phyloP scores from a whole-genome alignment of 2,329 filamentous ascomycete species.

The Podosphaera fusca region DNA sequence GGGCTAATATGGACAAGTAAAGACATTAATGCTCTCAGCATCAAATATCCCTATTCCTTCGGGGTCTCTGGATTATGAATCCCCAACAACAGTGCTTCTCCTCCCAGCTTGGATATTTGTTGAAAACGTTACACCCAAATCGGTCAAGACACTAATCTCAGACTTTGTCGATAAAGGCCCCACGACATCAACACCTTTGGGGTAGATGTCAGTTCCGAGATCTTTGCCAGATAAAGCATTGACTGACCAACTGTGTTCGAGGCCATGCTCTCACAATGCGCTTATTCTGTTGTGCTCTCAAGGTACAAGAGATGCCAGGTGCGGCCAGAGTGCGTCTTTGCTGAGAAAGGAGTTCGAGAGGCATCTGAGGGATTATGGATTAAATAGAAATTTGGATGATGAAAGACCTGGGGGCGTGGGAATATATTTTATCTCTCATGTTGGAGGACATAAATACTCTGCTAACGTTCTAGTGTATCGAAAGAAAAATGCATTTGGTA shows the following conservation, averaged over 20 bases:
- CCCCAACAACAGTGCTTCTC: conserved; percentile 58
- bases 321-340: conserved; percentile 79
- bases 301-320: conserved; percentile 79
- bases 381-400: conserved; percentile 75
- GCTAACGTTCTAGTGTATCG: conserved; percentile 91
- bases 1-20: conserved; percentile 1
- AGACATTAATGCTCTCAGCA: conserved; percentile 77
- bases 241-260: conserved; percentile 25
- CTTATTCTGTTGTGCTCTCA: conserved; percentile 89
- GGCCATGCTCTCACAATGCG: conserved; percentile 57
- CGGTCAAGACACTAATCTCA: conserved; percentile 47
- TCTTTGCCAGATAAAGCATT: conserved; percentile 15
- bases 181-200: conserved; percentile 40
- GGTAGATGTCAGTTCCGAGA: conserved; percentile 32
- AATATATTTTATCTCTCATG: conserved; percentile 90
- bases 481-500: conserved; percentile 17
- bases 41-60: conserved; percentile 71
- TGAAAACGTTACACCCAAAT: conserved; percentile 58
- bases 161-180: conserved; percentile 47
- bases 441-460: conserved; percentile 88
- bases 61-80: conserved; percentile 35
- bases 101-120: conserved; percentile 68
- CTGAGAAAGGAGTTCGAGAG: conserved; percentile 75
- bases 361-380: conserved; percentile 59
- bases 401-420: conserved; percentile 77